These are phyloP conservation scores for Fusarium cyanostomum DNA, from an alignment of 2,329 filamentous ascomycete species.

Conservation along the genomic window DNA sequence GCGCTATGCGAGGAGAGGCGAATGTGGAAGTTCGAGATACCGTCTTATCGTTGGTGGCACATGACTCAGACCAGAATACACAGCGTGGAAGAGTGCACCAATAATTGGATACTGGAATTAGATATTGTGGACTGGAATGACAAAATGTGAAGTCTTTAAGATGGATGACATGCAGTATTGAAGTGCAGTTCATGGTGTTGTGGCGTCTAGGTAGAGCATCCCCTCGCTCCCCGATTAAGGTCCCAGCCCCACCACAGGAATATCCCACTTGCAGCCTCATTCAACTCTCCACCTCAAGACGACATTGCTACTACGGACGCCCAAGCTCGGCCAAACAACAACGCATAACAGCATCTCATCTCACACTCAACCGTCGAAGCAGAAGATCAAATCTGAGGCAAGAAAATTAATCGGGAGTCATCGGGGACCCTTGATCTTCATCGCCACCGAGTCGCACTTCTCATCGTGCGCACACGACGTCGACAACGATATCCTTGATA, in stretches of 20 bases:
- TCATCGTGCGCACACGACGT: conserved; percentile 10
- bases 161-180: not conserved
- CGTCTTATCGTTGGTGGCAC: conserved; percentile 7
- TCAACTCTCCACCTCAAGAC: conserved; percentile 26
- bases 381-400: too few species aligned
- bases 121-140: too few species aligned
- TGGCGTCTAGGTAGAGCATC: conserved; percentile 14
- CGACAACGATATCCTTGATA: not conserved
- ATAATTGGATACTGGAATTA: too few species aligned
- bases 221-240: conserved; percentile 5
- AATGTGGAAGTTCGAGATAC: conserved; percentile 20
- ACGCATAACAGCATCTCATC: not conserved
- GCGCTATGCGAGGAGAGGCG: conserved; percentile 23
- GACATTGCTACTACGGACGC: conserved; percentile 9
- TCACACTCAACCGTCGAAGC: too few species aligned
- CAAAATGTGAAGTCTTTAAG: not conserved
- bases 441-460: conserved; percentile 1
- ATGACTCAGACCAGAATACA: not conserved
- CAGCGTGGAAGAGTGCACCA: too few species aligned
- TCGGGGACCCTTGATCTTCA: not conserved
- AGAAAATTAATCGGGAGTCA: too few species aligned
- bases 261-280: conserved; percentile 34
- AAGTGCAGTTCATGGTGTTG: conserved; percentile 6
- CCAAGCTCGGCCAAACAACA: not conserved
- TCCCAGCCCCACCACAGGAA: conserved; percentile 30